Evolutionary conservation across 2,329 filamentous ascomycete genomes (phyloP).

Genomic region (Phoma sp.): DNA sequence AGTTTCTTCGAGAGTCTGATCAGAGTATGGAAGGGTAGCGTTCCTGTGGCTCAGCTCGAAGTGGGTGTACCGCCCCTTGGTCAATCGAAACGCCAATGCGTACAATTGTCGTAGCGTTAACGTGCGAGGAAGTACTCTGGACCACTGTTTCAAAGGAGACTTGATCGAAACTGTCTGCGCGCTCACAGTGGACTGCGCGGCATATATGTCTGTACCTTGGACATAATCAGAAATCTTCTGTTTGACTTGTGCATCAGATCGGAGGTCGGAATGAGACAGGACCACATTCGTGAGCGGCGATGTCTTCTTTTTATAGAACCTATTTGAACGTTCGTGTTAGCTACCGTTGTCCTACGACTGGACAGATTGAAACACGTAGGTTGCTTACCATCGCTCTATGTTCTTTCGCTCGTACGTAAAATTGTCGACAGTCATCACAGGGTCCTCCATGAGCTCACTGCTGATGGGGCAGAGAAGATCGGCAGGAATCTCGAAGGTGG

Average conservation of each 20-base stretch:
- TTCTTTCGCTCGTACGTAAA: constrained; percentile 45
- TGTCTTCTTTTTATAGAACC: constrained; percentile 40
- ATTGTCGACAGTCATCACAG: constrained; percentile 41
- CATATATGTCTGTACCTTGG: neutral
- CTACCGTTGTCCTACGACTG: neutral
- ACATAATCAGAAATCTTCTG: neutral
- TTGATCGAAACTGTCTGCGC: constrained; percentile 17
- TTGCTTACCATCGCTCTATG: constrained; percentile 35
- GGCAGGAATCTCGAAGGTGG: constrained; percentile 29
- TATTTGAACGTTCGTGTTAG: neutral
- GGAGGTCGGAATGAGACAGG: constrained; percentile 27
- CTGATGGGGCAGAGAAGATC: constrained; percentile 43
- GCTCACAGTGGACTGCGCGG: neutral
- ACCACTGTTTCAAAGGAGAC: constrained; percentile 19
- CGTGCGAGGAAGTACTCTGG: neutral
- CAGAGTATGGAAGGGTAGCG: neutral
- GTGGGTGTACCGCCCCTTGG: constrained; percentile 13
- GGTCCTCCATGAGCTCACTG: constrained; percentile 42
- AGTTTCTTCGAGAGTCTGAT: neutral
- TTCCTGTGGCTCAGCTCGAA: constrained; percentile 18
- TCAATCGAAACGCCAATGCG: constrained; percentile 16
- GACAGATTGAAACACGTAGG: neutral
- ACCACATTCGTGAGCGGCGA: constrained; percentile 43
- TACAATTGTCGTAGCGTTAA: constrained; percentile 14
- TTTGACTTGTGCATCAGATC: constrained; percentile 21